phyloP scores from a whole-genome alignment of 1,284 basidiomycete species.

The Heterobasidion irregulare region DNA sequence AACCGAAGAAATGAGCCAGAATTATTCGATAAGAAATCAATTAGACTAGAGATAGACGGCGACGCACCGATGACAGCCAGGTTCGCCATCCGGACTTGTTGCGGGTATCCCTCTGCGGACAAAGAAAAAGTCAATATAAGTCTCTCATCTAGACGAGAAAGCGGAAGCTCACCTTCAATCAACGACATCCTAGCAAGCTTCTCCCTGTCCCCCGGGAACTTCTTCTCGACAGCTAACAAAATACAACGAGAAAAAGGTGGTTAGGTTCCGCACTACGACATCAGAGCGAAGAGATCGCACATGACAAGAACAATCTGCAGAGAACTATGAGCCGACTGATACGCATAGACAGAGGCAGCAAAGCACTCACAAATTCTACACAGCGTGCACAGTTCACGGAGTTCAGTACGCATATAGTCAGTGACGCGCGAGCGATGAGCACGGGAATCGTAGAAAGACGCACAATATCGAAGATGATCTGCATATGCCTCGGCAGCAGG shows the following conservation, averaged over 20 bases:
- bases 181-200: slow-evolving; percentile 79
- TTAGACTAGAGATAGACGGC: no score
- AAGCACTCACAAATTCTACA: slow-evolving; percentile 38
- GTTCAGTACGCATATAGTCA: no score
- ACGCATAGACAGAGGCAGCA: neutral
- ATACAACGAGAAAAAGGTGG: slow-evolving; percentile 16
- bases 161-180: slow-evolving; percentile 62
- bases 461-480: slow-evolving; percentile 87
- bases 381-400: no score
- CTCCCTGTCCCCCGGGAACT: slow-evolving; percentile 81
- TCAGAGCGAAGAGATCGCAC: slow-evolving; percentile 17
- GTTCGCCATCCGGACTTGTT: slow-evolving; percentile 86
- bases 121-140: neutral
- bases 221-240: slow-evolving; percentile 67
- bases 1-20: neutral
- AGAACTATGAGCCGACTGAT: slow-evolving; percentile 3
- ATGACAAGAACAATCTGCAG: slow-evolving; percentile 55
- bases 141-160: neutral
- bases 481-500: slow-evolving; percentile 79
- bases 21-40: no score
- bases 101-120: slow-evolving; percentile 64
- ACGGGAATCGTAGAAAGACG: no score
- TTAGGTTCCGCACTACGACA: slow-evolving; percentile 2
- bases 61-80: slow-evolving; percentile 64
- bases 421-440: neutral